These are phyloP conservation scores for Malassezia dermatis DNA, from an alignment of 1,284 basidiomycete species.

Conservation along the genomic window DNA sequence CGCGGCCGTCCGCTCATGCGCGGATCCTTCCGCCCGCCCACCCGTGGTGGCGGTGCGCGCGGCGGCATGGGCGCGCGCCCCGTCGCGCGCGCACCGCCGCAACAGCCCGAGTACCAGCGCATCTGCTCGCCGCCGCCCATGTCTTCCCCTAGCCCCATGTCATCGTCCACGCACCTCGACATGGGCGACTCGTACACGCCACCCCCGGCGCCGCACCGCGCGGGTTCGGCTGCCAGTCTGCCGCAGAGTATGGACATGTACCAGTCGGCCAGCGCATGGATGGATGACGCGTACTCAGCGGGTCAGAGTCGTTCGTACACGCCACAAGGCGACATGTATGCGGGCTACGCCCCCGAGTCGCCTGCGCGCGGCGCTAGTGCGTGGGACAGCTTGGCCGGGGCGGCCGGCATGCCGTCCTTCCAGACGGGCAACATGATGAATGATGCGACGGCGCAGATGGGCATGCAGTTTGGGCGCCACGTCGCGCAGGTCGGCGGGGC, in stretches of 20 bases:
- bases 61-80: neutral
- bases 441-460: conserved; percentile 86
- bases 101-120: conserved; percentile 6
- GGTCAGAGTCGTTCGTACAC: neutral
- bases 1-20: conserved; percentile 20
- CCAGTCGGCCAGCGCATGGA: neutral
- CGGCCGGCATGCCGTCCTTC: conserved; percentile 2
- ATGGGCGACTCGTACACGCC: neutral
- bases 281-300: neutral
- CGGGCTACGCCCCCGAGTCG: neutral
- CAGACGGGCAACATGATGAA: conserved; percentile 55
- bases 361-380: conserved; percentile 5
- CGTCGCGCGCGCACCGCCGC: neutral
- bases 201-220: conserved; percentile 5
- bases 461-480: conserved; percentile 85
- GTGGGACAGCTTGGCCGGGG: neutral
- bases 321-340: neutral
- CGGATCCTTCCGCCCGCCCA: conserved; percentile 6
- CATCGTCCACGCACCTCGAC: neutral
- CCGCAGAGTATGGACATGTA: conserved; percentile 11
- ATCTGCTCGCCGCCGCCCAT: conserved; percentile 13
- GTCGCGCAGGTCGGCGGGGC: conserved; percentile 88
- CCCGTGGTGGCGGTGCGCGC: neutral
- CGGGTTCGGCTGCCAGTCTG: conserved; percentile 7
- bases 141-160: neutral